Evolutionary conservation across 106 monocot species (phyloP).

Genomic region (Agapanthus africanus): DNA sequence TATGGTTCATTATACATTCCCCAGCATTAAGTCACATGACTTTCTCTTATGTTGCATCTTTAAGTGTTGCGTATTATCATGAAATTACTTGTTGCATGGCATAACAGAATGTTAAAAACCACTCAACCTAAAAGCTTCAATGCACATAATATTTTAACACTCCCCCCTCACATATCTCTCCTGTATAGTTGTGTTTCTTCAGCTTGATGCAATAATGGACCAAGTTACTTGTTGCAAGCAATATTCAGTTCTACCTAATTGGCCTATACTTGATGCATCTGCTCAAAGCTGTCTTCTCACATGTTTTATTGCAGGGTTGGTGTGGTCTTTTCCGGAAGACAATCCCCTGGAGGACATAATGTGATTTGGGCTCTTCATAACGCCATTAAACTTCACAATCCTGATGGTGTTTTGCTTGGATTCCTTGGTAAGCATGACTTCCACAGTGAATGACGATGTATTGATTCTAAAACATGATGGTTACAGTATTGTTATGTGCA

Average conservation of each 20-base stretch:
- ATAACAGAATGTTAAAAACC: too few relatives aligned
- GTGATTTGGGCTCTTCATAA: conserved; percentile 54
- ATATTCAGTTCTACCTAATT: too few relatives aligned
- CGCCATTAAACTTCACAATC: conserved; percentile 43
- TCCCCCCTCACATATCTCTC: too few relatives aligned
- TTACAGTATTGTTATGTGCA: background rate
- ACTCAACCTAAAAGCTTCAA: too few relatives aligned
- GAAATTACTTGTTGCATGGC: conserved; percentile 43
- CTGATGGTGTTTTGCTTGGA: conserved; percentile 37
- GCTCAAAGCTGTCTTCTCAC: background rate
- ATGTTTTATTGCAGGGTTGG: conserved; percentile 36
- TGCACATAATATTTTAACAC: too few relatives aligned
- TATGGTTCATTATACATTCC: too few relatives aligned
- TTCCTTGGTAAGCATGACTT: conserved; percentile 37
- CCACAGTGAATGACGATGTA: background rate
- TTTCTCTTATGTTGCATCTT: too few relatives aligned
- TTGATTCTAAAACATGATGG: too few relatives aligned
- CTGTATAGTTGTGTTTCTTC: too few relatives aligned
- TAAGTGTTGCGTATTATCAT: conserved; percentile 3
- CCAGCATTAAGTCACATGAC: too few relatives aligned
- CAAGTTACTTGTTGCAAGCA: too few relatives aligned
- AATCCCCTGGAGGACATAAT: conserved; percentile 69
- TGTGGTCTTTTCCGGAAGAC: conserved; percentile 50
- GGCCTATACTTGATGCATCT: too few relatives aligned
- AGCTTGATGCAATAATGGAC: background rate